Evolutionary conservation across 2,329 filamentous ascomycete species (phyloP).

Genomic region (Bipolaris oryzae): DNA sequence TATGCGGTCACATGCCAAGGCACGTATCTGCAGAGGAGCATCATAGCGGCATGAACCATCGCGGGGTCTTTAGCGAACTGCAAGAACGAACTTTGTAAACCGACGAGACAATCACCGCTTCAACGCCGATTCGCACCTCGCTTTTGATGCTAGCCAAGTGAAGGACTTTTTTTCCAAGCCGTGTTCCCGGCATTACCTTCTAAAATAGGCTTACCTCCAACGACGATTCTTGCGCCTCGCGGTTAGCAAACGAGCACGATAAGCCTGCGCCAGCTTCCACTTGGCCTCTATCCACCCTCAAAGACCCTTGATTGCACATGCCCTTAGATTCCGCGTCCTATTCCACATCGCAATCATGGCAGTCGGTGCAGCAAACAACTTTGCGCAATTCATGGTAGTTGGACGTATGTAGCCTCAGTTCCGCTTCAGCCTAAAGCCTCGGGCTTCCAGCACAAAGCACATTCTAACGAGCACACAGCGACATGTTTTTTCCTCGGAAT

Average conservation of each 20-base stretch:
- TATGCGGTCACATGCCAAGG: constrained; percentile 20
- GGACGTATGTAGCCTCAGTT: constrained; percentile 70
- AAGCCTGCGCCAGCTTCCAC: constrained; percentile 30
- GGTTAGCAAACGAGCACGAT: constrained; percentile 27
- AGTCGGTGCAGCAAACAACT: constrained; percentile 59
- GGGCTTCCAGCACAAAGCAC: neutral
- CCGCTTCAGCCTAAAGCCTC: constrained; percentile 4
- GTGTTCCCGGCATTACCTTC: constrained; percentile 34
- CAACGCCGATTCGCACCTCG: neutral
- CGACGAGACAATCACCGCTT: neutral
- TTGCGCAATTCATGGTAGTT: constrained; percentile 96
- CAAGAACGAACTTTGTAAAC: constrained; percentile 10
- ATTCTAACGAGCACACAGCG: constrained; percentile 42
- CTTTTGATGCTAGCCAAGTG: neutral
- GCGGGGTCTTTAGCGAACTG: constrained; percentile 24
- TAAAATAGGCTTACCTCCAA: constrained; percentile 33
- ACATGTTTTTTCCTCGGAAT: constrained; percentile 98
- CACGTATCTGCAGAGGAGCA: constrained; percentile 16
- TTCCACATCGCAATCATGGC: constrained; percentile 30
- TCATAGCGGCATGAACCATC: constrained; percentile 16
- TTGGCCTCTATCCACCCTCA: constrained; percentile 14
- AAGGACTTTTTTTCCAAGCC: constrained; percentile 12
- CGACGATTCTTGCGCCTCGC: constrained; percentile 20
- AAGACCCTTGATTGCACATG: constrained; percentile 11
- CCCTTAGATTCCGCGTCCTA: constrained; percentile 1